Evolutionary conservation across 148 eudicot species (phyloP).

Genomic region (Rhododendron williamsianum): DNA sequence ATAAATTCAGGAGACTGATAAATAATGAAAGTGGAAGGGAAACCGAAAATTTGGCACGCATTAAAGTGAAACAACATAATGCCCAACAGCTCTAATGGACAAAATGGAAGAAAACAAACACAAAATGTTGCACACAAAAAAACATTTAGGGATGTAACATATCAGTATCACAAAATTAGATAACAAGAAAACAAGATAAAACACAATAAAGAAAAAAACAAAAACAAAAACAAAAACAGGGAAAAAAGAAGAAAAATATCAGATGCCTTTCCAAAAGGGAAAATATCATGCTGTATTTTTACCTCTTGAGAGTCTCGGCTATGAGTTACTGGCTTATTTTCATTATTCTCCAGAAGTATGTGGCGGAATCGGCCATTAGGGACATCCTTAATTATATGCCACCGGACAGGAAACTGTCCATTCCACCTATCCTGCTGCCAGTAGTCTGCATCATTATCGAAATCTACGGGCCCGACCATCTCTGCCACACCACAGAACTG

Average conservation of each 20-base stretch:
- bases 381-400: constrained; percentile 90
- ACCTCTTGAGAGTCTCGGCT: constrained; percentile 99
- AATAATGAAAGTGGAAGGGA: neutral
- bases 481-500: constrained; percentile 97
- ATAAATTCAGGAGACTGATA: neutral
- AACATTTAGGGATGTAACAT: neutral
- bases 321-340: constrained; percentile 95
- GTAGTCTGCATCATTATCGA: constrained; percentile 75
- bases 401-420: constrained; percentile 81
- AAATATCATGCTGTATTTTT: neutral
- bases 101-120: neutral
- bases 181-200: neutral
- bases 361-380: constrained; percentile 85
- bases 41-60: neutral
- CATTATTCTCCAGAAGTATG: constrained; percentile 85
- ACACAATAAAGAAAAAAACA: neutral
- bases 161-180: neutral
- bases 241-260: neutral
- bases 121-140: neutral
- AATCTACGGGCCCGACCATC: constrained; percentile 89
- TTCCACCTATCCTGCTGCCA: constrained; percentile 99
- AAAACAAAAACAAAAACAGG: neutral
- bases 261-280: constrained; percentile 1
- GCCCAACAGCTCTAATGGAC: neutral
- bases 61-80: neutral